Percentiles rank a stretch among this genome's conserved stretches.
phyloP scores from a whole-genome alignment of 352 stramenopile species.

The Phytopythium litorale region DNA sequence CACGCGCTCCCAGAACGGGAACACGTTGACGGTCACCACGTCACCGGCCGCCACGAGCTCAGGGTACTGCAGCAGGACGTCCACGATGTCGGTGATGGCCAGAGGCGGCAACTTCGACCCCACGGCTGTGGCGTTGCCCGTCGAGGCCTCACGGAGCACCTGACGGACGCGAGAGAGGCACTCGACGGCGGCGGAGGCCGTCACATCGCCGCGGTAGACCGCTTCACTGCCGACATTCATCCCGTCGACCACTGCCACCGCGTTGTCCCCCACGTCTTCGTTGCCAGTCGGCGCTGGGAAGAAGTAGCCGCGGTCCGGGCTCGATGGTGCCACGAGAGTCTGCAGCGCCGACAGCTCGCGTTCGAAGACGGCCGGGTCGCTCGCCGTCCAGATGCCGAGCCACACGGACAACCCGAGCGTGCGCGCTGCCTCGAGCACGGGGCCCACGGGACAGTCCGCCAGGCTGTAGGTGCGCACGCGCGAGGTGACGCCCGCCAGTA shows the following conservation, averaged over 20 bases:
- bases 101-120: slow-evolving; percentile 16
- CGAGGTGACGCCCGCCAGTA: slow-evolving; percentile 34
- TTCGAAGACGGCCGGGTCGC: slow-evolving; percentile 27
- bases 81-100: slow-evolving; percentile 62
- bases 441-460: slow-evolving; percentile 44
- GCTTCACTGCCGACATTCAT: slow-evolving; percentile 72
- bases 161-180: slow-evolving; percentile 41
- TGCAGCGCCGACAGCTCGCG: slow-evolving; percentile 33
- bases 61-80: slow-evolving; percentile 47
- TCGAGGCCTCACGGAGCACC: slow-evolving; percentile 17
- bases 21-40: slow-evolving; percentile 55
- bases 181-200: slow-evolving; percentile 26
- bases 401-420: slow-evolving; percentile 42
- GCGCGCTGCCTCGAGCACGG: slow-evolving; percentile 37
- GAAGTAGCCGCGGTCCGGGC: not conserved
- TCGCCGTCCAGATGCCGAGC: slow-evolving; percentile 58
- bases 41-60: slow-evolving; percentile 45
- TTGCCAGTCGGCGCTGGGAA: slow-evolving; percentile 7
- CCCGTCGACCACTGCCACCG: slow-evolving; percentile 21
- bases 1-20: slow-evolving; percentile 68
- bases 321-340: slow-evolving; percentile 19
- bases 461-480: slow-evolving; percentile 58
- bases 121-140: slow-evolving; percentile 8
- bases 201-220: slow-evolving; percentile 61
- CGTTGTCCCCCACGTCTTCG: slow-evolving; percentile 8